A percentile compares a stretch with the other conserved stretches of the same genome.
phyloP scores from a whole-genome alignment of 2,329 filamentous ascomycete genomes.

The Myriosclerotinia duriaeana region DNA sequence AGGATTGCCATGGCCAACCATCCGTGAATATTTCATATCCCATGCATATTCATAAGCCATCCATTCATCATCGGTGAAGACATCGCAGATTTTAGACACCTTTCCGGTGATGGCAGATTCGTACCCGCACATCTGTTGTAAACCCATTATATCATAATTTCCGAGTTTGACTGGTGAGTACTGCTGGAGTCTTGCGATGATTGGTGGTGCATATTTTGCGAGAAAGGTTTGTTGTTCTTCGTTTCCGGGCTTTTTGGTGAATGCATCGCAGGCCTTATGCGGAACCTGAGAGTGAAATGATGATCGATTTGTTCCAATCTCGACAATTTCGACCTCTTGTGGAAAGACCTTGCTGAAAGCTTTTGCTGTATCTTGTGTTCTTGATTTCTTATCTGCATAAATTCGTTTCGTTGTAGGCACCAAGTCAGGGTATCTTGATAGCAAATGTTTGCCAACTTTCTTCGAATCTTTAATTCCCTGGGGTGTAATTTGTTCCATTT shows the following conservation, averaged over 20 bases:
- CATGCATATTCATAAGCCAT: conserved; percentile 65
- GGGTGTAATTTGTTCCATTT: conserved; percentile 38
- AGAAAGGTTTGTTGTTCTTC: conserved; percentile 43
- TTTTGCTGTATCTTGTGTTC: conserved; percentile 38
- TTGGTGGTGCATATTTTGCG: conserved; percentile 58
- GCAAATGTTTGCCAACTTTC: conserved; percentile 36
- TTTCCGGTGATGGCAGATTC: conserved; percentile 55
- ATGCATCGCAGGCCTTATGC: conserved; percentile 62
- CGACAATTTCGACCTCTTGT: conserved; percentile 35
- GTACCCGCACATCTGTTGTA: conserved; percentile 58
- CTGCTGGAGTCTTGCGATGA: conserved; percentile 56
- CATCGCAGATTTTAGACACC: conserved; percentile 59
- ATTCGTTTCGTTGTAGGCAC: conserved; percentile 38
- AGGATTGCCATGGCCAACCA: conserved; percentile 62
- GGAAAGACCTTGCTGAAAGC: conserved; percentile 37
- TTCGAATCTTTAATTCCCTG: conserved; percentile 37
- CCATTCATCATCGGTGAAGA: conserved; percentile 63
- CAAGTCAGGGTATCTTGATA: conserved; percentile 36
- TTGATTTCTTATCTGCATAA: conserved; percentile 38
- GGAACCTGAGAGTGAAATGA: conserved; percentile 42
- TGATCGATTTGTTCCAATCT: conserved; percentile 53
- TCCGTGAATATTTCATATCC: conserved; percentile 64
- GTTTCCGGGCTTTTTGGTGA: conserved; percentile 37
- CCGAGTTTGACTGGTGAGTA: conserved; percentile 62
- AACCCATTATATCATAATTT: conserved; percentile 59